phyloP scores from a whole-genome alignment of 2,329 filamentous ascomycete species.

The Clarireedia sp. region DNA sequence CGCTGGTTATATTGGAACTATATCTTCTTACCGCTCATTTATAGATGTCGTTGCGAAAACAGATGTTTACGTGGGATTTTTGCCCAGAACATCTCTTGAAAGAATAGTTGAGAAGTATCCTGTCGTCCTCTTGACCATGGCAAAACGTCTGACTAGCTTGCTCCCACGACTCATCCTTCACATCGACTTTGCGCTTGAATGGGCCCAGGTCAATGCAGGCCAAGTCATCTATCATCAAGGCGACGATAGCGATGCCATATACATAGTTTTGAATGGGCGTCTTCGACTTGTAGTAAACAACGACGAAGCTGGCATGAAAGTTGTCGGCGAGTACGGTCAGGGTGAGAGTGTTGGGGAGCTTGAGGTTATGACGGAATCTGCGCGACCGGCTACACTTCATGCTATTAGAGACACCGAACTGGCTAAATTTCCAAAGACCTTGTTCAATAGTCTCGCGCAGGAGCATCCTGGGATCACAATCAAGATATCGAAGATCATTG shows the following conservation, averaged over 20 bases:
- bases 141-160: conserved; percentile 84
- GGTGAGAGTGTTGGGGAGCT: conserved; percentile 96
- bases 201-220: conserved; percentile 92
- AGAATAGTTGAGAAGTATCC: conserved; percentile 89
- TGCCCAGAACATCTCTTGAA: conserved; percentile 78
- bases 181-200: conserved; percentile 96
- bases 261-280: conserved; percentile 91
- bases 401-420: conserved; percentile 95
- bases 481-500: conserved; percentile 98
- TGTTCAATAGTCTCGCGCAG: conserved; percentile 96
- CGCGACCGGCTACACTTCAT: conserved; percentile 82
- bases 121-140: conserved; percentile 88
- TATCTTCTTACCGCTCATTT: conserved; percentile 92
- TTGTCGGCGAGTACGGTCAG: conserved; percentile 88
- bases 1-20: conserved; percentile 87
- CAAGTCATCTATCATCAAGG: conserved; percentile 90
- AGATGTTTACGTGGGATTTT: conserved; percentile 93
- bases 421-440: conserved; percentile 87
- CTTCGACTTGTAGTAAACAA: conserved; percentile 77
- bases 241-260: conserved; percentile 96
- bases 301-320: conserved; percentile 72
- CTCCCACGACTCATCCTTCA: conserved; percentile 85
- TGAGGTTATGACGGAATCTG: conserved; percentile 92
- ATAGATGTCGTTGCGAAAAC: conserved; percentile 97
- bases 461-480: conserved; percentile 98